Percentiles rank a stretch among this genome's conserved stretches.
These are phyloP conservation scores for Boeremia lycopersici DNA, from an alignment of 2,329 filamentous ascomycete genomes.

Conservation along the genomic window DNA sequence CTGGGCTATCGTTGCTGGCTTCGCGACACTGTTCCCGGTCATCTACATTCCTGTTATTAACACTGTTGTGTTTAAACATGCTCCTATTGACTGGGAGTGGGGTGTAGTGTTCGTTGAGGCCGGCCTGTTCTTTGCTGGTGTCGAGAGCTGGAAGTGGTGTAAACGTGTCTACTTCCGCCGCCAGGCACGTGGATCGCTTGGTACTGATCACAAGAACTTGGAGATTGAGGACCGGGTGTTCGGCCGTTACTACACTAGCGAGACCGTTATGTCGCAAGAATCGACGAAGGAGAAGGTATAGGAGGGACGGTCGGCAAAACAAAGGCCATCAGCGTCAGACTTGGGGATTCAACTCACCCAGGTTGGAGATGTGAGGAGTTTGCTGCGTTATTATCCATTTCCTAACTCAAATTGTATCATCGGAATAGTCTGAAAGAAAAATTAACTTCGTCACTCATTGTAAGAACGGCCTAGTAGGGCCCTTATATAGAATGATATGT, in stretches of 20 bases:
- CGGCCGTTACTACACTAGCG: conserved; percentile 10
- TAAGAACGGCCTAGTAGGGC: too few species aligned
- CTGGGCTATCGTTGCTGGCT: conserved; percentile 52
- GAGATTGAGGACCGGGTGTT: conserved; percentile 14
- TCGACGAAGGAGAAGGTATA: conserved; percentile 8
- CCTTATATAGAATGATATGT: too few species aligned
- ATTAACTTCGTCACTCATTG: background rate
- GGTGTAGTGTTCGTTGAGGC: conserved; percentile 67
- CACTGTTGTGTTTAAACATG: conserved; percentile 68
- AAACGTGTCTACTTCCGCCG: conserved; percentile 59
- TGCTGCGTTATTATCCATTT: background rate
- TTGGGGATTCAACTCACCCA: conserved; percentile 14
- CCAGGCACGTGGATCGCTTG: conserved; percentile 6
- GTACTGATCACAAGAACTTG: conserved; percentile 1
- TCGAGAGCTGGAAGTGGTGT: conserved; percentile 70
- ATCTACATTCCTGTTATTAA: conserved; percentile 73
- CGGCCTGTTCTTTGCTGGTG: conserved; percentile 66
- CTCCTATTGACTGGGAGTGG: conserved; percentile 72
- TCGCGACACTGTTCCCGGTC: conserved; percentile 54
- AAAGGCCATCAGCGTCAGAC: background rate
- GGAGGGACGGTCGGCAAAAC: too few species aligned
- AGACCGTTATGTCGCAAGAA: background rate
- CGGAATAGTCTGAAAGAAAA: background rate
- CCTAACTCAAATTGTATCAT: background rate
- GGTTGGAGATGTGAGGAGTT: background rate